A percentile compares a stretch with the other conserved stretches of the same genome.
These are phyloP conservation scores for Clarireedia paspali DNA, from an alignment of 2,329 filamentous ascomycete species.

Conservation along the genomic window DNA sequence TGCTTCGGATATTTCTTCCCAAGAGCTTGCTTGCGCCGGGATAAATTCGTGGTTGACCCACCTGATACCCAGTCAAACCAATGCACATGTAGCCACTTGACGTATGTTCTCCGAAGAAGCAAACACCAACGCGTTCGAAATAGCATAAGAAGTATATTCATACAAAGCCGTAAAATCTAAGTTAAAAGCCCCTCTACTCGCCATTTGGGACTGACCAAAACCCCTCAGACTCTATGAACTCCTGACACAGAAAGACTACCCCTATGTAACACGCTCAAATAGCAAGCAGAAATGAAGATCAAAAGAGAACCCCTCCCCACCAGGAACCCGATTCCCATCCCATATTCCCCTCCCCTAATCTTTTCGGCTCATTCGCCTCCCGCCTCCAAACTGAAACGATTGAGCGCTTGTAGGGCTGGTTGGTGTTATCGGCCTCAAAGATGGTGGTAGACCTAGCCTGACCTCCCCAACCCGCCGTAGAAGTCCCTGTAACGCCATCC, in stretches of 20 bases:
- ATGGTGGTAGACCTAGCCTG: conserved; percentile 38
- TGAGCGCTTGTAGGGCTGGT: conserved; percentile 18
- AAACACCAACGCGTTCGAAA: too few relatives aligned
- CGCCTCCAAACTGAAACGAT: conserved; percentile 14
- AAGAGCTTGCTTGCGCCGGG: too few relatives aligned
- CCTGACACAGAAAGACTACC: background rate
- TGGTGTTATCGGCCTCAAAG: conserved; percentile 11
- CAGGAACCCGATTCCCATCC: too few relatives aligned
- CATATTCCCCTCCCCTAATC: background rate
- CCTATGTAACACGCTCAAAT: conserved; percentile 8
- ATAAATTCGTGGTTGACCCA: too few relatives aligned
- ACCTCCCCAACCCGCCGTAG: conserved; percentile 79
- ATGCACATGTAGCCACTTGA: too few relatives aligned
- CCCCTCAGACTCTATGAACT: conserved; percentile 1
- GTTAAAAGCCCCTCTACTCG: conserved; percentile 1
- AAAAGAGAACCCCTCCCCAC: background rate
- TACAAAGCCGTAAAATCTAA: conserved; percentile 4
- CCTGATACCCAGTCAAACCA: too few relatives aligned
- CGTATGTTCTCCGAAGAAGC: too few relatives aligned
- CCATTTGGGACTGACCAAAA: background rate
- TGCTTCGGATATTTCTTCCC: too few relatives aligned
- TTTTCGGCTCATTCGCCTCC: conserved; percentile 13
- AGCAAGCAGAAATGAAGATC: background rate
- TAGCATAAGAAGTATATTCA: conserved; percentile 2
- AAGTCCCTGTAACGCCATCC: conserved; percentile 68